phyloP scores from a whole-genome alignment of 768 basidiomycete species.

The Rhizopogon vesiculosus region DNA sequence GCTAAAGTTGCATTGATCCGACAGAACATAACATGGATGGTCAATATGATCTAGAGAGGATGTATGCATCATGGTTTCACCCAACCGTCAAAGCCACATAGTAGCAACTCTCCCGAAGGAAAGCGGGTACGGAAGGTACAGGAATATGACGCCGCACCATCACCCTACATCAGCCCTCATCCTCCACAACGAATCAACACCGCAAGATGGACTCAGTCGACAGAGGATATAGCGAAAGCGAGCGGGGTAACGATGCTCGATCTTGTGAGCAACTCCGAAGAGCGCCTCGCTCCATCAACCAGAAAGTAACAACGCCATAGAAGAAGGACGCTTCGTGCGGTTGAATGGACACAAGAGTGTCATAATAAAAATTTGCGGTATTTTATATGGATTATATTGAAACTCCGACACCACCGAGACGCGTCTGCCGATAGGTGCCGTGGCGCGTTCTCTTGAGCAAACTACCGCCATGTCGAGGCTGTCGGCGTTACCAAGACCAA shows the following conservation, averaged over 20 bases:
- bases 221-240: constrained; percentile 27
- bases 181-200: constrained; percentile 48
- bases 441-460: constrained; percentile 1
- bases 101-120: constrained; percentile 36
- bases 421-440: constrained; percentile 8
- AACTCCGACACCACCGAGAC: constrained; percentile 22
- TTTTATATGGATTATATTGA: constrained; percentile 8
- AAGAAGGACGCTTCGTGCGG: constrained; percentile 24
- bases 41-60: not conserved
- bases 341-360: too few species aligned
- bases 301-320: constrained; percentile 55
- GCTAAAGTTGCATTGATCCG: too few species aligned
- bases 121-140: constrained; percentile 64
- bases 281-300: constrained; percentile 78
- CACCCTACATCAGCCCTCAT: constrained; percentile 38
- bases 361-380: too few species aligned
- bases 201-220: constrained; percentile 35
- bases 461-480: constrained; percentile 40
- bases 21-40: too few species aligned
- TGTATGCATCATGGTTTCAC: constrained; percentile 47
- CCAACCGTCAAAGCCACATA: too few species aligned
- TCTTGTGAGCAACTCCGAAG: constrained; percentile 48
- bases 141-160: constrained; percentile 73
- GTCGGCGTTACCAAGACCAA: constrained; percentile 41
- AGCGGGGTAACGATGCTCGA: constrained; percentile 30